Percentiles rank a stretch among this genome's conserved stretches.
Evolutionary conservation across 1,139 yeast genomes (phyloP).

Genomic region (Debaryomyces fabryi): DNA sequence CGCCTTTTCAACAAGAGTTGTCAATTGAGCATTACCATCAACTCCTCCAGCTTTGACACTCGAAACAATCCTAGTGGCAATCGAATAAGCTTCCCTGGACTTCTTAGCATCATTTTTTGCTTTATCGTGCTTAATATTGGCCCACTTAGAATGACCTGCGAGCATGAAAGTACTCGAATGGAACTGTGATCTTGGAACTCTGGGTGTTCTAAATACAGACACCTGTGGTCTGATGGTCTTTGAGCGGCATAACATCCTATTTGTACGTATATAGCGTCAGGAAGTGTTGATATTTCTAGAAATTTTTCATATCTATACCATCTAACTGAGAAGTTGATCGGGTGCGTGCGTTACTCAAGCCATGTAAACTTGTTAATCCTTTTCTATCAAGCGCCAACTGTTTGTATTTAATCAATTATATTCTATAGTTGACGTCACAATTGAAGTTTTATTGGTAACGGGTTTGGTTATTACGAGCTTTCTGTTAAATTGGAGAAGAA

Average conservation of each 20-base stretch:
- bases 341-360: slow-evolving; percentile 5
- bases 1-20: slow-evolving; percentile 79
- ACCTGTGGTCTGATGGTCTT: not conserved
- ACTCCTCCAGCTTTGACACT: slow-evolving; percentile 62
- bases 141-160: slow-evolving; percentile 94
- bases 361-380: not conserved
- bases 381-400: not conserved
- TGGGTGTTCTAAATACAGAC: not conserved
- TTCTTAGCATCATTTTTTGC: slow-evolving; percentile 87
- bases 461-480: not conserved
- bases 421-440: not conserved
- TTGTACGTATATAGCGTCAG: not conserved
- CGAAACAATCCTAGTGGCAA: slow-evolving; percentile 72
- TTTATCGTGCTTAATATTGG: slow-evolving; percentile 90
- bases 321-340: slow-evolving; percentile 2
- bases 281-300: not conserved
- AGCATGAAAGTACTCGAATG: slow-evolving; percentile 16
- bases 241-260: not conserved
- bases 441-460: not conserved
- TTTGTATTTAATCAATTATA: not conserved
- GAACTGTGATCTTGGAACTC: slow-evolving; percentile 11
- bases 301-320: slow-evolving; percentile 7
- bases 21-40: slow-evolving; percentile 71
- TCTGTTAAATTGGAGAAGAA: not conserved
- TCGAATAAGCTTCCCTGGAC: slow-evolving; percentile 68